These are phyloP conservation scores for Diplodia sapinea DNA, from an alignment of 2,329 filamentous ascomycete species.

Conservation along the genomic window DNA sequence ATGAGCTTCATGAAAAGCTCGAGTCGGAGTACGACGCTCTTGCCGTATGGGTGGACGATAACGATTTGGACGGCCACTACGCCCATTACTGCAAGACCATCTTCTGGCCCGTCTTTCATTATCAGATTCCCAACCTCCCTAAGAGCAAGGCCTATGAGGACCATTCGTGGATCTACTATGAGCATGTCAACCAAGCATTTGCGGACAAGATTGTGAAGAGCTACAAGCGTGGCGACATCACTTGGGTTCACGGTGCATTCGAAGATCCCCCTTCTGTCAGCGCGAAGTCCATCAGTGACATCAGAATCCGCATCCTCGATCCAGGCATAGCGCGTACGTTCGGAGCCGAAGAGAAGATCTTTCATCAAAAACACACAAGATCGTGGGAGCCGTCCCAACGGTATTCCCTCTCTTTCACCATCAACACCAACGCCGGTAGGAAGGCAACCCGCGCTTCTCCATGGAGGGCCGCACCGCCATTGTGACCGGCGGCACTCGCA, in stretches of 20 bases:
- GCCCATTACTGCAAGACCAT: constrained; percentile 97
- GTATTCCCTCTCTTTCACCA: no score
- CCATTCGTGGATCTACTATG: constrained; percentile 95
- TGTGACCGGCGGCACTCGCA: no score
- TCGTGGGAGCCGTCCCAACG: no score
- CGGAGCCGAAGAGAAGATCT: no score
- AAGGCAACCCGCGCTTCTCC: no score
- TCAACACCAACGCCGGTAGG: no score
- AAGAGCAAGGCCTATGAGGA: constrained; percentile 98
- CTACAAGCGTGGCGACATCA: constrained; percentile 90
- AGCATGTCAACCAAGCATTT: constrained; percentile 90
- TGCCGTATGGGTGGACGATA: constrained; percentile 84
- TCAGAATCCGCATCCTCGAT: no score
- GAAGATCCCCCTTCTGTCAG: no score
- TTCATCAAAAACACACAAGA: no score
- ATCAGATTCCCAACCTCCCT: constrained; percentile 95
- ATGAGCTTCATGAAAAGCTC: constrained; percentile 76
- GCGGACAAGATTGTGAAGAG: constrained; percentile 87
- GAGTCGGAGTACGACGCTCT: constrained; percentile 82
- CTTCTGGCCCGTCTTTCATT: constrained; percentile 96
- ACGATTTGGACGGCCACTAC: constrained; percentile 93
- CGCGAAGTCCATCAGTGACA: no score
- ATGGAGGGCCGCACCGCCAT: no score
- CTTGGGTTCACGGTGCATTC: constrained; percentile 74
- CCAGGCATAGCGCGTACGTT: no score